Percentiles rank a stretch among this genome's conserved stretches.
Conservation (phyloP, 2,329 filamentous ascomycete species). For the Huntiella omanensis region DNA sequence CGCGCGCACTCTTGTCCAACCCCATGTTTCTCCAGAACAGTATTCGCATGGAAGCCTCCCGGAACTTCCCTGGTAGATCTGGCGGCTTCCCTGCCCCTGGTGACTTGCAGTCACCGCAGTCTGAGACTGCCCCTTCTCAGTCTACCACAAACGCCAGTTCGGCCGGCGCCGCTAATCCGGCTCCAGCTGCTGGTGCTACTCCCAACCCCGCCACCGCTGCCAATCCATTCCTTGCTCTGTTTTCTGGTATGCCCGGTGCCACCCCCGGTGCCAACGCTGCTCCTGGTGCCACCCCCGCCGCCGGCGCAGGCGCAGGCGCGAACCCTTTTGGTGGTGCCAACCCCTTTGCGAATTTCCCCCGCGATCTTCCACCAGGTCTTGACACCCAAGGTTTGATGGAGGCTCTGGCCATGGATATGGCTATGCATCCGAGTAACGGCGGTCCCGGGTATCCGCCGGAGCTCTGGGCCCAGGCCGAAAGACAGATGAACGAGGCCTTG, state of each 20-base stretch:
- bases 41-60: slow-evolving; percentile 49
- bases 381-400: slow-evolving; percentile 2
- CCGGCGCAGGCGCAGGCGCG: slow-evolving; percentile 1
- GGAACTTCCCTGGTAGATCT: slow-evolving; percentile 36
- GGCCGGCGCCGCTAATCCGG: slow-evolving; percentile 8
- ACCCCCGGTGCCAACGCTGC: slow-evolving; percentile 14
- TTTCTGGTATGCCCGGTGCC: slow-evolving; percentile 8
- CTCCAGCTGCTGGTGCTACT: slow-evolving; percentile 12
- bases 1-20: slow-evolving; percentile 84
- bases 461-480: no score
- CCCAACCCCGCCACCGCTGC: slow-evolving; percentile 13
- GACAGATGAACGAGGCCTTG: no score
- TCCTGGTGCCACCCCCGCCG: neutral
- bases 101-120: slow-evolving; percentile 59
- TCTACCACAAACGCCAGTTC: slow-evolving; percentile 7
- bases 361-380: no score
- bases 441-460: slow-evolving; percentile 12
- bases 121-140: slow-evolving; percentile 21
- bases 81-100: slow-evolving; percentile 67
- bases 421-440: neutral
- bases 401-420: slow-evolving; percentile 6
- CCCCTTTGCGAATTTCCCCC: neutral
- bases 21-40: slow-evolving; percentile 69
- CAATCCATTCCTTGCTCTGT: slow-evolving; percentile 24
- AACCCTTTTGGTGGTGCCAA: slow-evolving; percentile 7